Conservation (phyloP, 108 stramenopile genomes). For the Discostella pseudostelligera region DNA sequence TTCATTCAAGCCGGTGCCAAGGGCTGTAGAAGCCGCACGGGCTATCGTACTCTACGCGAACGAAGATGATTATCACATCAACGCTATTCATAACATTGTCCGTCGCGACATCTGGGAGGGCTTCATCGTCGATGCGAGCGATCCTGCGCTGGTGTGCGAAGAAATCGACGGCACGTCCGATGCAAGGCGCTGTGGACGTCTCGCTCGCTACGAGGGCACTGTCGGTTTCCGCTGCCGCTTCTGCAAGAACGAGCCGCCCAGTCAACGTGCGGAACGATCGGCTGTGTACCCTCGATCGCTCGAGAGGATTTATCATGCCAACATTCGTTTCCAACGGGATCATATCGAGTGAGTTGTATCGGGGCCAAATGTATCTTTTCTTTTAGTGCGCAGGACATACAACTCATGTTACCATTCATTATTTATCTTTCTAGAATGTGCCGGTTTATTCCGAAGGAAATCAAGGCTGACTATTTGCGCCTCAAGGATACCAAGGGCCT, state of each 20-base stretch:
- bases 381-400: too few relatives aligned
- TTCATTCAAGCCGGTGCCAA: not conserved
- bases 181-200: slow-evolving; percentile 6
- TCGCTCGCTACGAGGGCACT: slow-evolving; percentile 18
- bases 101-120: slow-evolving; percentile 18
- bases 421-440: slow-evolving; percentile 1
- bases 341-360: slow-evolving; percentile 9
- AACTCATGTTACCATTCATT: too few relatives aligned
- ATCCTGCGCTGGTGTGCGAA: not conserved
- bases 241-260: slow-evolving; percentile 12
- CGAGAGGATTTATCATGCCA: slow-evolving; percentile 20
- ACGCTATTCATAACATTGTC: not conserved
- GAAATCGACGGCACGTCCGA: not conserved
- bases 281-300: slow-evolving; percentile 20
- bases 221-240: slow-evolving; percentile 25
- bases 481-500: slow-evolving; percentile 14
- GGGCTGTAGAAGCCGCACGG: not conserved
- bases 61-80: not conserved
- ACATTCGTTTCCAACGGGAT: slow-evolving; percentile 24
- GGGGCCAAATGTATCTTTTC: too few relatives aligned
- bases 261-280: slow-evolving; percentile 4
- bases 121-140: slow-evolving; percentile 5
- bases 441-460: slow-evolving; percentile 2
- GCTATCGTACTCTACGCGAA: not conserved
- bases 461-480: slow-evolving; percentile 5